These are phyloP conservation scores for Cyberlindnera lachancei DNA, from an alignment of 805 yeast genomes.

Conservation along the genomic window DNA sequence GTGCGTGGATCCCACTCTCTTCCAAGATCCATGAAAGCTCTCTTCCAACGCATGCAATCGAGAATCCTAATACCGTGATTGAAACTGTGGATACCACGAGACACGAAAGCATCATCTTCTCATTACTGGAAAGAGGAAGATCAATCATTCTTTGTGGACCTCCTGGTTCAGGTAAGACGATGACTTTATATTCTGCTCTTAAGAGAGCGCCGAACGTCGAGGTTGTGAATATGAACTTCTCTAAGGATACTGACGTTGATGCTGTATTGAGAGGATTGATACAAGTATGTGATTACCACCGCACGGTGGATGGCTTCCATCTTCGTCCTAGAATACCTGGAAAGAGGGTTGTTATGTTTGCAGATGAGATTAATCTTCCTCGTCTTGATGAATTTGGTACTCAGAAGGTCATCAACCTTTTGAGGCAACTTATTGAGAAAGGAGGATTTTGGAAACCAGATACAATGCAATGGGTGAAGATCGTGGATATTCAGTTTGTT, in stretches of 20 bases:
- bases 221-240: conserved; percentile 67
- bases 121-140: conserved; percentile 45
- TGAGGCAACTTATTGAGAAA: conserved; percentile 68
- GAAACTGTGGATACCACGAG: conserved; percentile 74
- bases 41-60: conserved; percentile 30
- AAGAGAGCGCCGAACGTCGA: conserved; percentile 50
- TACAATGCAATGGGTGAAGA: conserved; percentile 56
- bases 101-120: conserved; percentile 54
- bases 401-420: conserved; percentile 59
- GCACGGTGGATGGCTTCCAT: conserved; percentile 41
- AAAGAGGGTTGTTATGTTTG: conserved; percentile 72
- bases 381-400: conserved; percentile 63
- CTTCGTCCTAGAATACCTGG: conserved; percentile 56
- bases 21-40: conserved; percentile 45
- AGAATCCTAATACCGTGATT: conserved; percentile 56
- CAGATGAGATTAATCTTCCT: conserved; percentile 89
- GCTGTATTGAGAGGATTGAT: conserved; percentile 58
- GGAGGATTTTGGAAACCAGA: conserved; percentile 69
- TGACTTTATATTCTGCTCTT: conserved; percentile 71
- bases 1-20: conserved; percentile 42
- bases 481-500: conserved; percentile 69
- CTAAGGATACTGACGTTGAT: conserved; percentile 67
- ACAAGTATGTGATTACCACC: conserved; percentile 59
- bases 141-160: conserved; percentile 86
- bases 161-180: conserved; percentile 95